Base-by-base conservation (phyloP, 169 alveolate species). In the Babesia divergens region DNA sequence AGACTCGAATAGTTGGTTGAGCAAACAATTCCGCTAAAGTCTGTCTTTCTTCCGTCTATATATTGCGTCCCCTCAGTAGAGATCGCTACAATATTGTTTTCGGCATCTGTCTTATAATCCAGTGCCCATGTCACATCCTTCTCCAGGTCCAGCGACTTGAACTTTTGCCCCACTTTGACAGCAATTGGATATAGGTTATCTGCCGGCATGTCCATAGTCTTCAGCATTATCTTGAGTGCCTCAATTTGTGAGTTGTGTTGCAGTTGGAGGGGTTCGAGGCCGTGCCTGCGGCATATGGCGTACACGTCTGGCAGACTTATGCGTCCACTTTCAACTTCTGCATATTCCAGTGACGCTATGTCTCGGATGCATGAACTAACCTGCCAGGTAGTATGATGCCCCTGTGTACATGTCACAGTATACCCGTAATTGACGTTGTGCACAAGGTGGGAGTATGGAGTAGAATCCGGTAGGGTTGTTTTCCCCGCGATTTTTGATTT, bases 391-490 rank as follows among this genome's bases (percentile, higher is more conserved):
- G 65, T 92, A 93, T 13, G 95, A 89, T 22, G 92, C 89, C 28
- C 95, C 95, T 2, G 87, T 77, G 43, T 85, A 77, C 84, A 89
- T 82, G 54, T 93, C 96, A 66, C 97, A 93, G 84, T 83, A 93
- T 18, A 86, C 97, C 55, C 97, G 60, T 35, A 93, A 49, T 31
- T 84, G 84, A 43, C 85, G 81, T 22, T 80, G 85, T 9, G 94
- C 72, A 37, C 97, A 93, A 35, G 89, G 65, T 22, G 96, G 95
- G 35, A 67, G 46, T 29, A 92, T 84, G 71, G 86, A 89, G 74
- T 93, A 93, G 77, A 92, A 93, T 29, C 97, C 97, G 18, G 95
- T 90, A 31, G 93, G 87, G 0, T 90, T 86, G 26, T 70, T 85
- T 49, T 92, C 93, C 46, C 71, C 79, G 22, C 75, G 56, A n/a